A percentile compares a stretch with the other conserved stretches of the same genome.
phyloP scores from a whole-genome alignment of 371 early-diverging fungal genomes.

The Mucor velutinosus region DNA sequence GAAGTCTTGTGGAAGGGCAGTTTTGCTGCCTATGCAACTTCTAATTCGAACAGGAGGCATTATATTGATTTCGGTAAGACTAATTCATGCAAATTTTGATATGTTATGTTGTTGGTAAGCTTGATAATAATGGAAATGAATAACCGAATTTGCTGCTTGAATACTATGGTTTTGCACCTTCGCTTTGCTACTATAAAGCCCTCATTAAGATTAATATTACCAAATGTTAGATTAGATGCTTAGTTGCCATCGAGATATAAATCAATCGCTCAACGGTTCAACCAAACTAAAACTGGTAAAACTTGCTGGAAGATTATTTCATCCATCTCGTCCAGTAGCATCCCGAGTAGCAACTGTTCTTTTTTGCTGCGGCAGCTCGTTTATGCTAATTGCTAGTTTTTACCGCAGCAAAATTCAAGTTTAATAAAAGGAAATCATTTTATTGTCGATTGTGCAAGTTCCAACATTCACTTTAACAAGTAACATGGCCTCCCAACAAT shows the following conservation, averaged over 20 bases:
- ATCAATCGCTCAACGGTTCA: background rate
- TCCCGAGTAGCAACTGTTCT: background rate
- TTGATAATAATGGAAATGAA: too few species aligned
- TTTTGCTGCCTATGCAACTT: too few species aligned
- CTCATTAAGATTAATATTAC: too few species aligned
- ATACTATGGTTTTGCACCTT: too few species aligned
- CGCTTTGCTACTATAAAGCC: too few species aligned
- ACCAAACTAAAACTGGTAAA: background rate
- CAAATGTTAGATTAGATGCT: too few species aligned
- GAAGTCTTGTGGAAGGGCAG: too few species aligned
- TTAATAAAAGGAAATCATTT: background rate
- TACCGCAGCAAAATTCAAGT: background rate
- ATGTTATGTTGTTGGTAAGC: too few species aligned
- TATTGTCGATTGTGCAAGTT: background rate
- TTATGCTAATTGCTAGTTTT: background rate
- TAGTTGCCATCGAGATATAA: background rate
- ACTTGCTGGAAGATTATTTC: background rate
- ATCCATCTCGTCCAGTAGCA: background rate
- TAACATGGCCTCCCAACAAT: conserved; percentile 19
- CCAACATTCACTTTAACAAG: background rate
- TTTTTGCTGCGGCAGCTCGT: background rate
- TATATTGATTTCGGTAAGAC: too few species aligned
- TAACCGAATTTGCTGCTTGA: too few species aligned
- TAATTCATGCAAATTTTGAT: too few species aligned
- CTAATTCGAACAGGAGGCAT: too few species aligned